Base-by-base conservation (phyloP, 352 stramenopile species). In the Phytopythium sindhum region DNA sequence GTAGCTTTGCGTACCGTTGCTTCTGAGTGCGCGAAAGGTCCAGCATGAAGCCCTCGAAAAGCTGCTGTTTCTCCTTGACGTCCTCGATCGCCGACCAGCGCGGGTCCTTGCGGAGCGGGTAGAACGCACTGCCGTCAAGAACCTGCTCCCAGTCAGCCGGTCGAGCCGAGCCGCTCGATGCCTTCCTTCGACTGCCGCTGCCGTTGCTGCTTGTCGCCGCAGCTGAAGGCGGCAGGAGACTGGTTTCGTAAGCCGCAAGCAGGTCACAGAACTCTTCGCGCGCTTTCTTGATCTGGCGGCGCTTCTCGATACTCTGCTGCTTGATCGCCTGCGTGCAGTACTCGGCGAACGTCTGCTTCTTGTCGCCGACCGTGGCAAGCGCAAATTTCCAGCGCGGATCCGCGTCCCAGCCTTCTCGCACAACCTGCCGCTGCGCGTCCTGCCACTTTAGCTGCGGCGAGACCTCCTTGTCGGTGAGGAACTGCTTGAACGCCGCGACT, bases 281-380 rank as follows among this genome's bases (percentile, higher is more conserved):
- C 14, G 77, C 64, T 23, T 80, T 78, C 68, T 95, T 95, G n/a
- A 86, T 73, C 35, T 86, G 61, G 12, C 82, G 80, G 15, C 84
- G 80, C 39, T 79, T 77, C 60, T 89, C 85, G 35, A 93, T 87
- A 4, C 73, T 88, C 31, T 79, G 72, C 48, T 83, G 75, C 47
- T 93, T 93, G 60, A 85, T 75, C 0, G 71, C 72, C 37, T 93
- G 85, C 23, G 84, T 91, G 42, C 81, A 90, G 57, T 91, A 95
- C 64, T 95, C 86, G 1, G 86, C 84, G 33, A 89, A 93, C 12
- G 79, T 80, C 60, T 95, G 86, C 48, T 95, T 95, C 72, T 93
- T 92, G 42, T 95, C 84, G 15, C 86, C 86, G 0, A 88, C 78
- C 0, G 78, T 90, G 1, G 66, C 63, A 14, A 93, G 59, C 11